Conservation (phyloP, 2,329 filamentous ascomycete species). For the Sporothrix luriei region DNA sequence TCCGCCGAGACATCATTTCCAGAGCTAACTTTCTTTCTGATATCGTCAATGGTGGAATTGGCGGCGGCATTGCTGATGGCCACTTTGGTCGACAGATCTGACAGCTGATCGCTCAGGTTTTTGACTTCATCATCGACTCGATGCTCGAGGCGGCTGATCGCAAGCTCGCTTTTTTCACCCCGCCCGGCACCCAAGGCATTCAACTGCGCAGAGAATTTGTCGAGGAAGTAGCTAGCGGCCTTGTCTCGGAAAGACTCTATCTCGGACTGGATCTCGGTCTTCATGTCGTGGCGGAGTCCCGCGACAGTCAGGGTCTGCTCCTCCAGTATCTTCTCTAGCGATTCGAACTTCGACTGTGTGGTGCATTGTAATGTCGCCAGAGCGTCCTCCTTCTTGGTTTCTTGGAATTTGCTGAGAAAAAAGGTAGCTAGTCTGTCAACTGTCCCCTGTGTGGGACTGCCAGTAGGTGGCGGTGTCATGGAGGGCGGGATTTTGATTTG, state of each 20-base stretch:
- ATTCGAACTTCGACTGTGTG: slow-evolving; percentile 33
- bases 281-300: slow-evolving; percentile 28
- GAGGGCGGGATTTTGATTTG: slow-evolving; percentile 12
- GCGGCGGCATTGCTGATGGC: slow-evolving; percentile 28
- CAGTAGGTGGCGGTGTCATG: slow-evolving; percentile 15
- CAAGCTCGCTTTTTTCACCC: slow-evolving; percentile 30
- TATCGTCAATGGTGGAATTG: slow-evolving; percentile 27
- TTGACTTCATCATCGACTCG: slow-evolving; percentile 34
- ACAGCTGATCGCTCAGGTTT: slow-evolving; percentile 31
- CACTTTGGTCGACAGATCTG: slow-evolving; percentile 32
- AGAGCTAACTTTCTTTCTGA: neutral
- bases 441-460: neutral
- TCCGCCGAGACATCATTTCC: neutral
- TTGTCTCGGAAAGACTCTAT: slow-evolving; percentile 34
- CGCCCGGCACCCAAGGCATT: slow-evolving; percentile 24
- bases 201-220: slow-evolving; percentile 33
- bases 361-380: slow-evolving; percentile 29
- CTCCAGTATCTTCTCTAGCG: slow-evolving; percentile 31
- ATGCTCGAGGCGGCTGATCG: slow-evolving; percentile 32
- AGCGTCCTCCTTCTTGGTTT: slow-evolving; percentile 30
- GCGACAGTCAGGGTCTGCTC: slow-evolving; percentile 25
- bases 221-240: slow-evolving; percentile 30
- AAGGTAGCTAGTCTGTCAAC: slow-evolving; percentile 33
- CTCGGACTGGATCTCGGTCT: slow-evolving; percentile 27
- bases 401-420: slow-evolving; percentile 35